Percentiles rank a stretch among this genome's conserved stretches.
These are phyloP conservation scores for Picea glauca DNA, from an alignment of 75 land plant genomes.

Conservation along the genomic window DNA sequence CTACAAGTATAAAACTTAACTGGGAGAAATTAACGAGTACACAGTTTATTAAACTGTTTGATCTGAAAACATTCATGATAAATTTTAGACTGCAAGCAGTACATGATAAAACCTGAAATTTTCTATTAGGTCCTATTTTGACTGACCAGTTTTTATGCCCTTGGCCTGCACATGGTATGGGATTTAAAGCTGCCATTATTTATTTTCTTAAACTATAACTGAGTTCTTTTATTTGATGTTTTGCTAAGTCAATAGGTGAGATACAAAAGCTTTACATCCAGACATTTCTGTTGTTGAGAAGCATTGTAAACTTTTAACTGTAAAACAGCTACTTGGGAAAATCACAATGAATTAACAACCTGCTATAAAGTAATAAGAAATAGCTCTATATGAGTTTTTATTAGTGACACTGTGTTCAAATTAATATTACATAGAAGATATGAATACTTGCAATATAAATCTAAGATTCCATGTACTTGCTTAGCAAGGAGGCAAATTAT, in stretches of 20 bases:
- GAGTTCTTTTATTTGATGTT: neutral
- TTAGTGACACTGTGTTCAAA: neutral
- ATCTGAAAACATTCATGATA: neutral
- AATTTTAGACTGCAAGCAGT: neutral
- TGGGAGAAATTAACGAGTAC: neutral
- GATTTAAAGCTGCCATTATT: neutral
- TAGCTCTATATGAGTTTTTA: neutral
- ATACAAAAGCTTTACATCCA: neutral
- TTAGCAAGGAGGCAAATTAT: neutral
- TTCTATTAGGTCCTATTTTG: neutral
- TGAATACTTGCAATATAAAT: neutral
- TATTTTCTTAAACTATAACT: neutral
- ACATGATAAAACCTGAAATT: neutral
- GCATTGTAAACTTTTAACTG: neutral
- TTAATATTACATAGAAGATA: neutral
- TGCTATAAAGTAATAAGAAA: neutral
- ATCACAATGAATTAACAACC: neutral
- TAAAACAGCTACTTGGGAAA: neutral
- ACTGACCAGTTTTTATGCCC: neutral
- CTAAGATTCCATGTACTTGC: neutral
- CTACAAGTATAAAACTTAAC: neutral
- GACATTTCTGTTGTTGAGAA: neutral
- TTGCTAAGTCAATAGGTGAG: neutral
- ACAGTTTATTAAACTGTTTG: neutral
- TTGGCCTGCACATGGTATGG: neutral